These are phyloP conservation scores for Chlorella sp. DNA, from an alignment of 139 green algal species.

Conservation along the genomic window DNA sequence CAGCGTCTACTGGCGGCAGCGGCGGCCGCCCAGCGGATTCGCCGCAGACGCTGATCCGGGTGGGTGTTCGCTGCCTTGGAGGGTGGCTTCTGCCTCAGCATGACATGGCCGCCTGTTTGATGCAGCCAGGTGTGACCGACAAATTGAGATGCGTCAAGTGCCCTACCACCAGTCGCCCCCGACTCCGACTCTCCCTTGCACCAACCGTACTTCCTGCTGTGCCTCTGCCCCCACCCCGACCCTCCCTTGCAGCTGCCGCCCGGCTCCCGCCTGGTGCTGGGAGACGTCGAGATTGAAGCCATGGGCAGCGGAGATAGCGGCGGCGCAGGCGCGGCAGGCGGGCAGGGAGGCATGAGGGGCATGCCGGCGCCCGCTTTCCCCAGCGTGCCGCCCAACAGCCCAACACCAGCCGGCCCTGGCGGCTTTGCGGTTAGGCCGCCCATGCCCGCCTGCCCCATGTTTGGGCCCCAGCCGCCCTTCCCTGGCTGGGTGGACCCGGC, in stretches of 20 bases:
- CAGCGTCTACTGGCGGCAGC: background rate
- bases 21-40: background rate
- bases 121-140: background rate
- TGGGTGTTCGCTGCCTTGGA: background rate
- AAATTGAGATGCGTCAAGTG: no score
- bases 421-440: no score
- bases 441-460: no score
- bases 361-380: background rate
- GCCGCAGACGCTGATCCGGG: background rate
- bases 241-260: conserved; percentile 6
- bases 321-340: no score
- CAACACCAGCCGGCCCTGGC: no score
- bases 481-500: background rate
- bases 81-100: background rate
- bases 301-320: background rate
- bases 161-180: no score
- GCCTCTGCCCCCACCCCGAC: no score
- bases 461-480: no score
- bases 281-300: background rate
- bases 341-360: background rate
- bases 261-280: background rate
- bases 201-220: no score
- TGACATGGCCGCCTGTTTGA: background rate
- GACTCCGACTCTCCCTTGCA: no score
- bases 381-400: no score